A percentile compares a stretch with the other conserved stretches of the same genome.
Conservation (phyloP, 192 early-diverging fungal species). For the Coemansia asiatica region DNA sequence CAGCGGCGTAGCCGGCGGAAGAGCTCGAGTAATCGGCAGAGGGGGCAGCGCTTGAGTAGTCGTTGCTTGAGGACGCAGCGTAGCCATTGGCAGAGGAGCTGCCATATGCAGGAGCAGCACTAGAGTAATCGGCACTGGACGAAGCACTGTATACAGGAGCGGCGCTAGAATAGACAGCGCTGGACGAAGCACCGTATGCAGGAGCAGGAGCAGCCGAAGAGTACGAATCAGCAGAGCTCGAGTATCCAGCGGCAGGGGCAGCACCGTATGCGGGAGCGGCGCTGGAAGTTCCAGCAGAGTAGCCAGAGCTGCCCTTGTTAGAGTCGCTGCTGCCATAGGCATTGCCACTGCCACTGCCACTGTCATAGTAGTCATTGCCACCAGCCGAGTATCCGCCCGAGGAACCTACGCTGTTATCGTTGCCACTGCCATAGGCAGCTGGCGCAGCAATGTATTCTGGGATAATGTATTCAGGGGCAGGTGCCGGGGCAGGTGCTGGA, state of each 20-base stretch:
- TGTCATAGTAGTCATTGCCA: not conserved
- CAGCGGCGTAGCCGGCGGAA: not conserved
- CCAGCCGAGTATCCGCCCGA: not conserved
- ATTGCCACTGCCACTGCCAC: not conserved
- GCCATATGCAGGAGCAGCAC: not conserved
- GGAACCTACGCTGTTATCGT: not conserved
- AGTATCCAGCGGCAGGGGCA: not conserved
- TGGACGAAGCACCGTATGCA: slow-evolving; percentile 5
- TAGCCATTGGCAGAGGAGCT: not conserved
- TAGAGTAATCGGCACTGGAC: slow-evolving; percentile 1
- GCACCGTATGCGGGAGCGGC: not conserved
- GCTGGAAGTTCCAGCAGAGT: not conserved
- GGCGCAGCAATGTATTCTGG: slow-evolving; percentile 3
- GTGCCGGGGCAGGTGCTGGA: not conserved
- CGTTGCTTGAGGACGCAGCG: not conserved
- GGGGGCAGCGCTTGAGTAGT: not conserved
- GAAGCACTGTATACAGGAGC: slow-evolving; percentile 7
- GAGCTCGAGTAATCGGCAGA: not conserved
- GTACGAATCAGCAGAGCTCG: slow-evolving; percentile 7
- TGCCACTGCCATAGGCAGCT: slow-evolving; percentile 6
- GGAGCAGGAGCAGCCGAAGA: slow-evolving; percentile 13
- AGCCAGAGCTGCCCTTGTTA: slow-evolving; percentile 9
- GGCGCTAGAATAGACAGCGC: slow-evolving; percentile 3
- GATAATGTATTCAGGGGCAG: slow-evolving; percentile 4
- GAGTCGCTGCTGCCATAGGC: not conserved